Evolutionary conservation across 208 protist species (phyloP), one percentile per base, ranked within the genome.

Genomic region (Leptomonas pyrrhocoris): DNA sequence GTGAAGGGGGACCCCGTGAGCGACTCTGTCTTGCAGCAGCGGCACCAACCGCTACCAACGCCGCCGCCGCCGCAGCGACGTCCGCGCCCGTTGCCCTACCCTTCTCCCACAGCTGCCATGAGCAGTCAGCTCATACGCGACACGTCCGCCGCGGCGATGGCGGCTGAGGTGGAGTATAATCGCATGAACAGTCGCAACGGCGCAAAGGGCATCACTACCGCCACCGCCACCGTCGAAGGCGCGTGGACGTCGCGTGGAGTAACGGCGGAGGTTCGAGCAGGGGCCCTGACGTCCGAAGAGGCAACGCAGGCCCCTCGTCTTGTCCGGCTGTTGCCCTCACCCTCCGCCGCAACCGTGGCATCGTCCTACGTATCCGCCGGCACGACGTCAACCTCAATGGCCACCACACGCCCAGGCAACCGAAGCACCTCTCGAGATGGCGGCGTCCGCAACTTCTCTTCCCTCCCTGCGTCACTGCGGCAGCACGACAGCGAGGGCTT

Each of bases 21-120:
- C 30, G 38, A 15, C 5, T 9, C 42, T 13, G 57, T 38, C 51
- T n/a, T n/a, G n/a, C n/a, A n/a, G n/a, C n/a, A n/a, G n/a, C n/a
- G n/a, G n/a, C n/a, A n/a, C n/a, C n/a, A n/a, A n/a, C n/a, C n/a
- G n/a, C n/a, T n/a, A n/a, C n/a, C n/a, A n/a, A n/a, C n/a, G n/a
- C n/a, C n/a, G n/a, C n/a, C n/a, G n/a, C n/a, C n/a, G n/a, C n/a
- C 12, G 19, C 51, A 57, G 23, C 51, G 30, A 8, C 63, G 72
- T 4, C 63, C 59, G 38, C 63, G 62, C 12, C 46, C 48, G 6
- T 43, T 77, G 31, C 63, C 72, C 18, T 61, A 71, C 63, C 72
- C 63, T 4, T 67, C 56, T 5, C 53, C 72, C 27, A 49, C 30
- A 13, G 72, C 72, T 0, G 62, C n/a, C 1, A 67, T 40, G 25